Conservation (phyloP, 805 yeast species). For the Komagataella mondaviorum region DNA sequence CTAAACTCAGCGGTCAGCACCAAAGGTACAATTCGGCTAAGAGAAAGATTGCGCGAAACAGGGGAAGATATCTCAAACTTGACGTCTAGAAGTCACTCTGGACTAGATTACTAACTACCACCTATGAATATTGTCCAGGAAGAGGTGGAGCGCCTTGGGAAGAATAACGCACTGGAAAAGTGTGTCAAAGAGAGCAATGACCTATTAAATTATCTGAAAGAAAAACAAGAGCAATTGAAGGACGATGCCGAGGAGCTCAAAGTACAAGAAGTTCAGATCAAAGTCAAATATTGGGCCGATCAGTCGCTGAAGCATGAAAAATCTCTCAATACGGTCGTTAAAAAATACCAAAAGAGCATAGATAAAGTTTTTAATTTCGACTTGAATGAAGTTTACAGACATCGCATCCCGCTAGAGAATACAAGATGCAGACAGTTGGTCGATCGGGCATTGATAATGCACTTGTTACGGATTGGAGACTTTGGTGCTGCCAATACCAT, state of each 20-base stretch:
- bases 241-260: constrained; percentile 4
- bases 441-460: constrained; percentile 17
- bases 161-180: constrained; percentile 15
- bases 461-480: constrained; percentile 17
- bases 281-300: constrained; percentile 10
- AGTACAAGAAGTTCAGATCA: constrained; percentile 3
- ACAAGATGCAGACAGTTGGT: constrained; percentile 6
- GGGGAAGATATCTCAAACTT: not conserved
- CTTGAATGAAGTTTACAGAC: constrained; percentile 12
- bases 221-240: constrained; percentile 11
- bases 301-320: constrained; percentile 18
- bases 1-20: no score
- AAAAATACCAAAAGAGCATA: constrained; percentile 11
- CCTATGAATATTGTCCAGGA: constrained; percentile 10
- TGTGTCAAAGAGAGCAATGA: constrained; percentile 15
- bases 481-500: constrained; percentile 14
- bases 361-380: constrained; percentile 14
- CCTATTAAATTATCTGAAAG: constrained; percentile 12
- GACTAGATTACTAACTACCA: not conserved
- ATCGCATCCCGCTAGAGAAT: constrained; percentile 8
- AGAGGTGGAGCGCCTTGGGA: constrained; percentile 16
- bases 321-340: constrained; percentile 12
- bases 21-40: no score
- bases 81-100: not conserved
- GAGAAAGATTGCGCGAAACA: not conserved